Percentiles rank a stretch among this genome's conserved stretches.
phyloP scores from a whole-genome alignment of 345 rosid genomes.

The Nephelium lappaceum region DNA sequence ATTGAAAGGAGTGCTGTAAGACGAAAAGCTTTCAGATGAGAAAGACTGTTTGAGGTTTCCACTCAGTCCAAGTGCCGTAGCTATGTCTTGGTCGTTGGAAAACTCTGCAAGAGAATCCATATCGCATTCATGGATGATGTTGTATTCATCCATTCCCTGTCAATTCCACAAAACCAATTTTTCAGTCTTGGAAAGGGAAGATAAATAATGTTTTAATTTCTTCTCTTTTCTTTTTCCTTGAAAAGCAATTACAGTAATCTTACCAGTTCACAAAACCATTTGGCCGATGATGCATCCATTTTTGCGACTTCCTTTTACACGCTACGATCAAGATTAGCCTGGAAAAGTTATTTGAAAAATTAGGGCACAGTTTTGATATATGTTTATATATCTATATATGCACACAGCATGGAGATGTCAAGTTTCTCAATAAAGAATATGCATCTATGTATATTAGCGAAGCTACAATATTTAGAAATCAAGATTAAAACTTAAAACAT shows the following conservation, averaged over 20 bases:
- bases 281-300: constrained; percentile 41
- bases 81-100: constrained; percentile 25
- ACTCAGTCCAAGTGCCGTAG: constrained; percentile 10
- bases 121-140: constrained; percentile 42
- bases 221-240: not conserved
- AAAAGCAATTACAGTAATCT: not conserved
- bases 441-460: too few relatives aligned
- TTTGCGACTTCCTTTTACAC: not conserved
- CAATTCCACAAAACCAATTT: not conserved
- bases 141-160: constrained; percentile 50
- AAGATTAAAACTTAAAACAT: not conserved
- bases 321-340: not conserved
- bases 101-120: constrained; percentile 35
- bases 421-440: not conserved
- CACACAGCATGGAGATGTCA: too few relatives aligned
- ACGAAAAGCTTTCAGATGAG: constrained; percentile 40
- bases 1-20: constrained; percentile 24
- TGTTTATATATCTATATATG: too few relatives aligned
- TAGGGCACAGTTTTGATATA: not conserved
- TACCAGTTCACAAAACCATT: constrained; percentile 64
- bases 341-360: not conserved
- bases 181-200: not conserved
- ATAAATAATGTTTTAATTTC: not conserved
- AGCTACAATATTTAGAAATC: too few relatives aligned
- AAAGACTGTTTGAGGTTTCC: constrained; percentile 31